These are phyloP conservation scores for Clavispora santaluciae DNA, from an alignment of 805 yeast species.

Conservation along the genomic window DNA sequence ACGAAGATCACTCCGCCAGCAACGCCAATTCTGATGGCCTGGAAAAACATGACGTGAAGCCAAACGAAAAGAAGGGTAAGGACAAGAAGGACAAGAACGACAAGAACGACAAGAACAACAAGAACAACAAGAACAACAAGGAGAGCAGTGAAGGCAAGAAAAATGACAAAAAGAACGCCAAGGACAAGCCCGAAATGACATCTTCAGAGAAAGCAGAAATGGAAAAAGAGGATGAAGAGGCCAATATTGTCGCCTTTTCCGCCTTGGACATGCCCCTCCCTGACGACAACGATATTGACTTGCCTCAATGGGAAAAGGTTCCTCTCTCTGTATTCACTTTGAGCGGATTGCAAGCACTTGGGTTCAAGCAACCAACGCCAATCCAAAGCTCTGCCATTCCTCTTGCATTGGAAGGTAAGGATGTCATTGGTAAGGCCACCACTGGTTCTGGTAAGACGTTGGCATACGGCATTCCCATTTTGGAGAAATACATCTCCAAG, in stretches of 20 bases:
- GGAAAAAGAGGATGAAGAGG: constrained; percentile 10
- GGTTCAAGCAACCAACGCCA: constrained; percentile 71
- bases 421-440: constrained; percentile 91
- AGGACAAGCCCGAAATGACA: constrained; percentile 4
- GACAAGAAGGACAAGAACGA: background rate
- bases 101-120: background rate
- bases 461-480: constrained; percentile 90
- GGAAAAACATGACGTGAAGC: constrained; percentile 14
- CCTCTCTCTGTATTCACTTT: constrained; percentile 52
- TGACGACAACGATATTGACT: constrained; percentile 34
- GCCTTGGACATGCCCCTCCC: constrained; percentile 21
- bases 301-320: constrained; percentile 58
- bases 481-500: constrained; percentile 54
- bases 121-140: background rate
- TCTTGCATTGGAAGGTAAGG: constrained; percentile 62
- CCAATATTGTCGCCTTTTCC: constrained; percentile 24
- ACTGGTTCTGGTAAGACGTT: constrained; percentile 98
- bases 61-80: background rate
- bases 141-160: background rate
- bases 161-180: background rate
- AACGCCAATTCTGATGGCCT: constrained; percentile 26
- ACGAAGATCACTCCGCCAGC: constrained; percentile 20
- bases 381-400: constrained; percentile 81
- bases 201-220: constrained; percentile 12
- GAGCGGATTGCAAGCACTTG: constrained; percentile 54